Evolutionary conservation across 306 rosid genomes (phyloP).

Genomic region (Inga laurina): DNA sequence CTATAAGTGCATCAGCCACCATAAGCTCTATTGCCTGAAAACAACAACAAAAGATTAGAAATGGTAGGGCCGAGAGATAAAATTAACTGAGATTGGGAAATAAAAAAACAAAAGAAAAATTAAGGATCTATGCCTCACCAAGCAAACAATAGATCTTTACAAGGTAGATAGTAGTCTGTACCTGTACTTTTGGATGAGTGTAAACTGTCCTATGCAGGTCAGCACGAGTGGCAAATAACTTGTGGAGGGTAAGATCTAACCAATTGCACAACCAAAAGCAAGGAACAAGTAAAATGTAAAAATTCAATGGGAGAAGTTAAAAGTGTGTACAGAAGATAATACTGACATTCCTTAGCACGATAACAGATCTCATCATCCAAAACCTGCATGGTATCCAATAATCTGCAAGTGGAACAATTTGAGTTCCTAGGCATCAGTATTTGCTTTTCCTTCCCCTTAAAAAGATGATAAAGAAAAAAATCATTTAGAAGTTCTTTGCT

Average conservation of each 20-base stretch:
- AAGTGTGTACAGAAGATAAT: constrained; percentile 25
- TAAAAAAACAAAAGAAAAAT: constrained; percentile 17
- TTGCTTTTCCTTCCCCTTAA: constrained; percentile 22
- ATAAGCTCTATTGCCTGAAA: constrained; percentile 92
- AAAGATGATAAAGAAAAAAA: constrained; percentile 14
- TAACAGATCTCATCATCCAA: constrained; percentile 92
- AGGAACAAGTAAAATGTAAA: constrained; percentile 10
- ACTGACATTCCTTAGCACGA: constrained; percentile 85
- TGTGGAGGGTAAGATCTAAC: constrained; percentile 84
- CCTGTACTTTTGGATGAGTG: constrained; percentile 94
- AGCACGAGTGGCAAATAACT: constrained; percentile 89
- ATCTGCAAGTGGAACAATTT: constrained; percentile 51
- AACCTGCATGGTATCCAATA: constrained; percentile 89
- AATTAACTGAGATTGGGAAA: background rate
- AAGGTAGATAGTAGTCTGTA: constrained; percentile 28
- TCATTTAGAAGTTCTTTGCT: constrained; percentile 22
- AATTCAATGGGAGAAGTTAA: constrained; percentile 21
- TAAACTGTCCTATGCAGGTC: constrained; percentile 92
- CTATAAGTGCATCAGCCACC: constrained; percentile 79
- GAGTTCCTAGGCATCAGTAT: constrained; percentile 18
- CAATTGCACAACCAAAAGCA: constrained; percentile 39
- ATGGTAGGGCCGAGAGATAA: constrained; percentile 1
- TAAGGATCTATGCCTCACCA: constrained; percentile 19
- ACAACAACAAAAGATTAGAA: constrained; percentile 33
- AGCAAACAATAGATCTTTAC: constrained; percentile 15